Evolutionary conservation across 2,329 filamentous ascomycete species (phyloP).

Genomic region (Neonectria hederae): DNA sequence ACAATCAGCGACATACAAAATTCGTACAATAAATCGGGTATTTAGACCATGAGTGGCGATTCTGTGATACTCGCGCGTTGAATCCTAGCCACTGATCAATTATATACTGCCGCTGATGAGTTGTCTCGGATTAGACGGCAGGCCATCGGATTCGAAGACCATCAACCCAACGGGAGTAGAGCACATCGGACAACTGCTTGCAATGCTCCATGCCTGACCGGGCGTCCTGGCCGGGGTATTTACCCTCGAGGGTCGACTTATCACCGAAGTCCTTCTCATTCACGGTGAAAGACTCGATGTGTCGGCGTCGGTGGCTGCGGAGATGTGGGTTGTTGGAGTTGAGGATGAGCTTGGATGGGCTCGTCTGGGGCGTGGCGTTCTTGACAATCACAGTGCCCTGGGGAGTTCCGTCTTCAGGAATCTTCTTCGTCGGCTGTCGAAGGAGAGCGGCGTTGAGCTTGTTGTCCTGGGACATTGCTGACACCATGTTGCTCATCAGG

Average conservation of each 20-base stretch:
- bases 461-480: constrained; percentile 75
- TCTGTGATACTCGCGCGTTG: background rate
- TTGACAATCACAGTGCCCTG: constrained; percentile 68
- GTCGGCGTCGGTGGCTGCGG: constrained; percentile 77
- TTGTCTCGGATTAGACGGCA: constrained; percentile 42
- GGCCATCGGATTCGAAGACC: constrained; percentile 80
- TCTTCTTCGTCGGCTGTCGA: constrained; percentile 51
- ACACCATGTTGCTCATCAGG: constrained; percentile 79
- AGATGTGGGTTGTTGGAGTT: constrained; percentile 87
- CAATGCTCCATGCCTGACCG: constrained; percentile 89
- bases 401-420: constrained; percentile 56
- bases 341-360: constrained; percentile 74
- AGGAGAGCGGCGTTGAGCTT: constrained; percentile 67
- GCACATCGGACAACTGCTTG: constrained; percentile 86
- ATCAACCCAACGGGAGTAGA: constrained; percentile 91
- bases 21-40: constrained; percentile 9
- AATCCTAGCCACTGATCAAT: constrained; percentile 4
- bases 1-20: constrained; percentile 21
- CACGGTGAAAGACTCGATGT: constrained; percentile 55
- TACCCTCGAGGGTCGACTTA: constrained; percentile 59
- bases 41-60: background rate
- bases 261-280: constrained; percentile 60
- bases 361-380: constrained; percentile 56
- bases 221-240: constrained; percentile 64
- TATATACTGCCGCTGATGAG: background rate